Evolutionary conservation across 441 rosid species (phyloP), one percentile per base, ranked within the genome.

Genomic region (Pelargonium australe): DNA sequence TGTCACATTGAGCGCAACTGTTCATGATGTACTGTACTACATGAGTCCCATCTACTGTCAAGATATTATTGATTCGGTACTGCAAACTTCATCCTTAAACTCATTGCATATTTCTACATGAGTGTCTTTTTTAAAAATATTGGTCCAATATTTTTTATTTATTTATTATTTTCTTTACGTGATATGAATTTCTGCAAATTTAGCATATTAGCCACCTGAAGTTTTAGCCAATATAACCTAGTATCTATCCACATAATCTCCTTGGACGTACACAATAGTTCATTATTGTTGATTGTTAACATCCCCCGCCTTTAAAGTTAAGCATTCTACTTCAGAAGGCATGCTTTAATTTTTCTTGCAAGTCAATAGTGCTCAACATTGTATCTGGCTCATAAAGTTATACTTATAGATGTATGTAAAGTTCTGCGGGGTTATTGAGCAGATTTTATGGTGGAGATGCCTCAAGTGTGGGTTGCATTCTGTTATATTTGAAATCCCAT

Each of bases 21-120:
- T 84, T 73, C 99, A 95, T 74, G 99, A 95, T 82, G 99, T 95
- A 66, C 79, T 95, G 66, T 92, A 95, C 79, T 92, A 95, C 82
- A 89, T 95, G 99, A 95, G 98, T 80, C 97, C 99, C 73, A 86
- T 95, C 72, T 92, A 95, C 66, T 90, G 98, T 74, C 99, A 95
- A 81, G 94, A 90, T 78, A 92, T 92, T 64, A 87, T 90, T 68
- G 81, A 92, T 77, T 90, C 99, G 88, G 99, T 95, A 89, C 64
- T 70, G 71, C 61, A 66, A 63, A 68, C 63, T 66, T 61, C 13
- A 58, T 68, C 44, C 63, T 57, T 5, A 40, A 16, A 37, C 68
- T 75, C 55, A 41, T 41, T 41, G 37, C 40, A 61, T 12, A 63
- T 63, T 17, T 63, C 43, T 19, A 19, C 11, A 20, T 63, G 1